Base-by-base conservation (phyloP, 805 yeast genomes). In the Yarrowia sp. region DNA sequence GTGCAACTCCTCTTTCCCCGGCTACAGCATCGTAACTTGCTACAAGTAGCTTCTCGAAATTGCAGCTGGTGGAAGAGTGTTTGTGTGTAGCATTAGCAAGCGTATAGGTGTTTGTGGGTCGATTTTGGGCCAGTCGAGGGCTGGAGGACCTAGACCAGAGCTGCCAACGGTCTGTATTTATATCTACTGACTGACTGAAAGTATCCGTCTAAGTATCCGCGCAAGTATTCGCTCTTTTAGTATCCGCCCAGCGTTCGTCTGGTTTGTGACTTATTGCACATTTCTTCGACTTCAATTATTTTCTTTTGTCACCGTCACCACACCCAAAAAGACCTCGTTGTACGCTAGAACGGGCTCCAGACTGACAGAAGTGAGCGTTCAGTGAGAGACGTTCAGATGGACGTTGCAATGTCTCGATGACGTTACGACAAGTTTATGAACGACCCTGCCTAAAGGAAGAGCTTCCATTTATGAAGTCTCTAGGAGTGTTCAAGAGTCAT, bases 201-300 rank as follows among this genome's bases (percentile, higher is more conserved):
- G 50, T 46, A 11, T 19, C 32, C 50, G 32, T 19, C 50, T 5
- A 19, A 46, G 48, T 16, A 43, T 42, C 45, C 43, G 43, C 43
- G 19, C n/a, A 42, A 42, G 48, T 43, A 43, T 16, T 43, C 48
- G 48, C 48, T 16, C 48, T 43, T 43, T 43, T 43, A 43, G 14
- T 43, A 43, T 19, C 35, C 35, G 32, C 50, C 19, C 32, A 9
- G 8, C 4, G 22, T 16, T 43, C 48, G 50, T 46, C 50, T 46
- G 50, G 50, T 12, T 46, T 46, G 15, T 22, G 50, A n/a, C 9
- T 22, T 46, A 19, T 46, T 45, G 26, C 5, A 5, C 26, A 46
- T 5, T 22, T 46, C n/a, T 22, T 22, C 32, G 35, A 46, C 50
- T 19, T 14, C 14, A 8, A 10, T 5, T 46, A 16, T 19, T 16